Base-by-base conservation (phyloP, 2,329 filamentous ascomycete species). In the Aureobasidium sp. region DNA sequence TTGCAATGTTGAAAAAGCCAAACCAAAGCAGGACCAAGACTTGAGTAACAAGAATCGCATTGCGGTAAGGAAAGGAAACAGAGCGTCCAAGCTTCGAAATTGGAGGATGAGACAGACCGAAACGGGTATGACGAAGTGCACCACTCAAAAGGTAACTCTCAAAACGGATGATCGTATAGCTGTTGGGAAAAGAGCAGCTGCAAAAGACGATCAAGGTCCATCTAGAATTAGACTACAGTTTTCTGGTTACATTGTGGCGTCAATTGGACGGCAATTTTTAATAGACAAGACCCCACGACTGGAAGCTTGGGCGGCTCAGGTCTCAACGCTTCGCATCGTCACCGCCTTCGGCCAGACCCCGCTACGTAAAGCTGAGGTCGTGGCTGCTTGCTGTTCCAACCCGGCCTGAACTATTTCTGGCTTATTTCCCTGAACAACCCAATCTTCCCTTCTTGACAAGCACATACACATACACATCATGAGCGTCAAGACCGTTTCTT, bases 401-500 rank as follows among this genome's bases (percentile, higher is more conserved):
- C 10, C n/a, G n/a, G 32, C 32, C 51, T 27, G 27, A 46, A 44
- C 26, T 56, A 44, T 56, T 56, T 47, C 41, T 59, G 43, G 36
- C 41, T n/a, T 17, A 10, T 9, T 47, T 47, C 34, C 29, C 56
- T 26, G 15, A 44, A 44, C 13, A 12, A 26, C 17, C 36, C 20
- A 41, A 32, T 59, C 46, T 48, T 39, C 32, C 34, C 41, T 50
- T 51, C 57, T 43, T 51, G 36, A 60, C 44, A 59, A 47, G 41
- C 46, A 50, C 17, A 29, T 27, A 59, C 26, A 63, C 50, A 50
- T 15, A 53, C 57, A 65, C 39, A 72, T 36, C 72, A 94, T 96
- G 91, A 84, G 80, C 74, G 78, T 87, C 77, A 84, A 90, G 77
- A 90, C 88, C 61, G 89, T 97, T 72, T 84, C 88, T 69, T 86